A percentile compares a stretch with the other conserved stretches of the same genome.
Evolutionary conservation across 345 rosid species (phyloP).

Genomic region (Chamaenerion angustifolium): DNA sequence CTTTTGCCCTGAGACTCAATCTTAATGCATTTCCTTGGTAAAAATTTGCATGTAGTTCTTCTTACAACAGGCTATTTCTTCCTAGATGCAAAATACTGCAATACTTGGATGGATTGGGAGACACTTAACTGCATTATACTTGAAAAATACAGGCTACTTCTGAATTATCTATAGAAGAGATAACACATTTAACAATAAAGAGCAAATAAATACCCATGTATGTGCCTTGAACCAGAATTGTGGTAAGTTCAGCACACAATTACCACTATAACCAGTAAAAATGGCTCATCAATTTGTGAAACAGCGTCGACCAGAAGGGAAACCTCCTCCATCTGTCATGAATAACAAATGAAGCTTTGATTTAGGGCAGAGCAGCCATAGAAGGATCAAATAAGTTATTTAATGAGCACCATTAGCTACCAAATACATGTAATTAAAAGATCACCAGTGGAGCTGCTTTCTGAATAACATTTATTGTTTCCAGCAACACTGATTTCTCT

Average conservation of each 20-base stretch:
- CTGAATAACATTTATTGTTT: conserved; percentile 51
- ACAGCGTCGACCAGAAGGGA: conserved; percentile 80
- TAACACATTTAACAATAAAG: conserved; percentile 41
- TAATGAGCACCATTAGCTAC: conserved; percentile 30
- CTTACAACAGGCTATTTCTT: too few relatives aligned
- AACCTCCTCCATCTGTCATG: conserved; percentile 83
- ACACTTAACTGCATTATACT: too few relatives aligned
- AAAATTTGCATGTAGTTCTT: too few relatives aligned
- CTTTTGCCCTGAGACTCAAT: too few relatives aligned
- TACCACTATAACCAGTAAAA: conserved; percentile 98
- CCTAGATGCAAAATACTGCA: too few relatives aligned
- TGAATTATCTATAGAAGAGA: background rate
- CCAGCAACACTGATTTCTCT: conserved; percentile 52
- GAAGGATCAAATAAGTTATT: conserved; percentile 9
- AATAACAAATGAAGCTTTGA: conserved; percentile 16
- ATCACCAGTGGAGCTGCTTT: conserved; percentile 95
- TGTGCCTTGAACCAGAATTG: conserved; percentile 93
- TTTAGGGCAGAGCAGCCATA: conserved; percentile 22
- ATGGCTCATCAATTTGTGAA: conserved; percentile 88
- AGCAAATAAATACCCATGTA: conserved; percentile 76
- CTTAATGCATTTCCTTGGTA: too few relatives aligned
- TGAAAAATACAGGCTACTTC: background rate
- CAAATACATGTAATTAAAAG: conserved; percentile 28
- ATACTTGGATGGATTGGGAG: too few relatives aligned
- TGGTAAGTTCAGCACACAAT: conserved; percentile 94